These are phyloP conservation scores for Penicillium polonicum DNA, from an alignment of 2,329 filamentous ascomycete genomes.

Conservation along the genomic window DNA sequence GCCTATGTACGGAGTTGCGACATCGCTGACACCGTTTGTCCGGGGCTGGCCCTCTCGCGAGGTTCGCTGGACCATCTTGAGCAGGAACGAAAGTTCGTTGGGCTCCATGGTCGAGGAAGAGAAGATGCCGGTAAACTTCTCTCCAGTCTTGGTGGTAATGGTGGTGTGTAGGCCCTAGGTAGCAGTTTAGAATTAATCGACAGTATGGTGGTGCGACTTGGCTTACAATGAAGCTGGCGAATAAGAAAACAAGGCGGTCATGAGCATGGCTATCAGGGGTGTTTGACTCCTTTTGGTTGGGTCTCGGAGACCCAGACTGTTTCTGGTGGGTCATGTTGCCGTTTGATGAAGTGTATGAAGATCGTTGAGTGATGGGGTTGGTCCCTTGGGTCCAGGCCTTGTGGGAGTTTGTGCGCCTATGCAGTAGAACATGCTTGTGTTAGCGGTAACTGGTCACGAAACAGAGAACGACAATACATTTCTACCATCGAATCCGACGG, in stretches of 20 bases:
- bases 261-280: slow-evolving; percentile 59
- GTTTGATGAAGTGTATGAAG: slow-evolving; percentile 53
- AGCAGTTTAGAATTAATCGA: slow-evolving; percentile 10
- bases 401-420: slow-evolving; percentile 54
- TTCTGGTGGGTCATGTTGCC: slow-evolving; percentile 51
- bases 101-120: slow-evolving; percentile 55
- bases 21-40: slow-evolving; percentile 45
- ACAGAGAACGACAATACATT: background rate
- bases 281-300: slow-evolving; percentile 49
- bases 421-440: slow-evolving; percentile 20
- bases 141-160: slow-evolving; percentile 60
- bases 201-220: slow-evolving; percentile 9
- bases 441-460: slow-evolving; percentile 16
- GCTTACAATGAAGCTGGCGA: slow-evolving; percentile 60
- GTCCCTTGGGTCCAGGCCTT: slow-evolving; percentile 62
- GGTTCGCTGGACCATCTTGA: slow-evolving; percentile 65
- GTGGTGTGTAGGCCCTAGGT: slow-evolving; percentile 55
- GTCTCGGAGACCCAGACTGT: slow-evolving; percentile 39
- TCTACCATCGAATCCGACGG: slow-evolving; percentile 7
- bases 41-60: slow-evolving; percentile 37
- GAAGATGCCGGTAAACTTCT: slow-evolving; percentile 61
- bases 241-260: slow-evolving; percentile 59
- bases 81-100: slow-evolving; percentile 54
- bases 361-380: slow-evolving; percentile 61
- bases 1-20: slow-evolving; percentile 42